Base-by-base conservation (phyloP, 2,329 filamentous ascomycete species). In the Fusarium buxicola region DNA sequence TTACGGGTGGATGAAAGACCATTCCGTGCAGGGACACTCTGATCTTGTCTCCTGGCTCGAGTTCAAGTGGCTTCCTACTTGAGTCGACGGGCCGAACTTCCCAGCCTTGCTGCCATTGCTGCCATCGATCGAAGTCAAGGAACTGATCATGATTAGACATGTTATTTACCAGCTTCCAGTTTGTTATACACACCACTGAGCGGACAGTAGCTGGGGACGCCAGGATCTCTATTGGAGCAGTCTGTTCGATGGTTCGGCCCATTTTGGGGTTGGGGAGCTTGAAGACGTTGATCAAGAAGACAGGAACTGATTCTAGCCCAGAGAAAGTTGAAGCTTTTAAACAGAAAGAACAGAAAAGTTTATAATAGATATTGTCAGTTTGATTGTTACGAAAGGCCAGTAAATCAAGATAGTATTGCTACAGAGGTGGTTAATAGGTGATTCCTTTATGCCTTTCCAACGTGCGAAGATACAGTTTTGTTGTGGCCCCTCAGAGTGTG, bases 81-180 rank as follows among this genome's bases (percentile, higher is more conserved):
- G 46, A 6, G 13, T 59, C 47, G 8, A 34, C 12, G 12, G 25
- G 52, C 4, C 15, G 13, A 8, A 66, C 51, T 2, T 59, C 38
- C 60, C 63, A 65, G 6, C 58, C 55, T 28, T 53, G 18, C 5
- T 66, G 58, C 63, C 63, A 65, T 25, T 65, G n/a, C 6, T 52
- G 36, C n/a, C 60, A 65, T 32, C 52, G 31, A 24, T 49, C 21
- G 55, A 66, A 65, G 21, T 59, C 46, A 1, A 66, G 38, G 9
- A 66, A 66, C 63, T 66, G 27, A 2, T 13, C 4, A 43, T 50
- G 10, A 21, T 59, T 45, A 54, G 51, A 18, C 10, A 21, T 1
- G 5, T 6, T 3, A 4, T 12, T 30, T 40, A 10, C 2, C 1
- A 12, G 2, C 8, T 10, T 2, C 1, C 7, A n/a, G 0, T 13